Evolutionary conservation across 345 rosid species (phyloP), one percentile per base, ranked within the genome.

Genomic region (Clausena lansium): DNA sequence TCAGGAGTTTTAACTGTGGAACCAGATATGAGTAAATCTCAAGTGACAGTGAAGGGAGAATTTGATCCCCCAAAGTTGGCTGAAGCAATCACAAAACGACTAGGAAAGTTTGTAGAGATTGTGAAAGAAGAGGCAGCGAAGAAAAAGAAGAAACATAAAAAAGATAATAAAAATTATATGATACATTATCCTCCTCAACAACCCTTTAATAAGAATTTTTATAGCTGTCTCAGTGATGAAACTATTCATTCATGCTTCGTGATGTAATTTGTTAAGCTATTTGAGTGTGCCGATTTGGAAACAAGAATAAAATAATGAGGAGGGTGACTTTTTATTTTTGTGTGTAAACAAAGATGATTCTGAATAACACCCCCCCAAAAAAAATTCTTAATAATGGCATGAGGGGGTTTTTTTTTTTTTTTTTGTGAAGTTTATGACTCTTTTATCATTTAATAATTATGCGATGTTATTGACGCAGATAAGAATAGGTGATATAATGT

Each of bases 1-100:
- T n/a, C 67, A 90, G 93, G 98, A 41, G 81, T 93, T 60, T 72
- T 77, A 35, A 67, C 57, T 0, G 98, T 77, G 9, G 90, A 89
- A 69, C 75, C 91, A 55, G 91, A 91, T n/a, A 87, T 85, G 84
- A 28, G 61, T 38, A 84, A 86, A 27, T 88, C 93, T 57, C 78
- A 13, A n/a, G 90, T 90, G 35, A 84, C 75, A 27, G 86, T 93
- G 22, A 89, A 77, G 73, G 97, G 97, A 65, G 74, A 68, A 3
- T 81, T 92, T 41, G 95, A 87, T 70, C 81, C 87, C 78, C 83
- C 63, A 74, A 77, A 74, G 72, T 81, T 93, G 25, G 85, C 77
- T 39, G 82, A 85, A 36, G 69, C 76, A n/a, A 79, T 88, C 2
- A 79, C 73, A 27, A 84, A 74, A 71, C 74, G 83, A 72, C 74